A percentile compares a stretch with the other conserved stretches of the same genome.
Evolutionary conservation across 495 filamentous ascomycete genomes (phyloP).

Genomic region (Xylaria sp.): DNA sequence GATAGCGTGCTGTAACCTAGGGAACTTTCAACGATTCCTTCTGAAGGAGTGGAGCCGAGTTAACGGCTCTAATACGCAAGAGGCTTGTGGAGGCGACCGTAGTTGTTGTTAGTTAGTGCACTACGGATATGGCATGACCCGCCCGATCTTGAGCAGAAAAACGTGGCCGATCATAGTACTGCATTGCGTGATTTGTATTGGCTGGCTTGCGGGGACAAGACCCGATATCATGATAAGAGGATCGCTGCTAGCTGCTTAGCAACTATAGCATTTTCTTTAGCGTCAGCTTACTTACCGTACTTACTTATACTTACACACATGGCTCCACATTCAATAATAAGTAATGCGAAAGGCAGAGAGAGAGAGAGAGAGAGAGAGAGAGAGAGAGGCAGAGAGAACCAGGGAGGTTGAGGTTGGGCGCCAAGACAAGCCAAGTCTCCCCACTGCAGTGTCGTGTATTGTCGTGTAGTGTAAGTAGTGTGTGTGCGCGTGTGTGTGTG

Average conservation of each 20-base stretch:
- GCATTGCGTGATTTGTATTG: constrained; percentile 24
- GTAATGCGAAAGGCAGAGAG: not conserved
- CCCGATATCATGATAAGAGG: constrained; percentile 1
- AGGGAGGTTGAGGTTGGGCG: not conserved
- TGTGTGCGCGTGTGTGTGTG: too few species aligned
- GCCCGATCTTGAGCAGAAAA: constrained; percentile 8
- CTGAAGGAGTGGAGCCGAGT: not conserved
- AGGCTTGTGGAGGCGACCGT: constrained; percentile 10
- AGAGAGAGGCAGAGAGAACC: not conserved
- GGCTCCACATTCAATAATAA: not conserved
- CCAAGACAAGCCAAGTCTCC: constrained; percentile 6
- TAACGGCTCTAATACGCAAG: not conserved
- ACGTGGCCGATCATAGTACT: constrained; percentile 13
- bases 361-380: not conserved
- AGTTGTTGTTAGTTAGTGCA: not conserved
- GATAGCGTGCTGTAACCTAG: not conserved
- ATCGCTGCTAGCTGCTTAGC: not conserved
- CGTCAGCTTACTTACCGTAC: too few species aligned
- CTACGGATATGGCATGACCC: not conserved
- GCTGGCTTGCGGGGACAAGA: not conserved
- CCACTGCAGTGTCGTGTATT: too few species aligned
- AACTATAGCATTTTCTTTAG: constrained; percentile 8
- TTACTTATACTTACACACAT: not conserved
- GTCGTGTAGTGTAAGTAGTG: too few species aligned
- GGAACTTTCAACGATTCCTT: not conserved